These are phyloP conservation scores for Cordyceps cicadae DNA, from an alignment of 2,329 filamentous ascomycete species.

Conservation along the genomic window DNA sequence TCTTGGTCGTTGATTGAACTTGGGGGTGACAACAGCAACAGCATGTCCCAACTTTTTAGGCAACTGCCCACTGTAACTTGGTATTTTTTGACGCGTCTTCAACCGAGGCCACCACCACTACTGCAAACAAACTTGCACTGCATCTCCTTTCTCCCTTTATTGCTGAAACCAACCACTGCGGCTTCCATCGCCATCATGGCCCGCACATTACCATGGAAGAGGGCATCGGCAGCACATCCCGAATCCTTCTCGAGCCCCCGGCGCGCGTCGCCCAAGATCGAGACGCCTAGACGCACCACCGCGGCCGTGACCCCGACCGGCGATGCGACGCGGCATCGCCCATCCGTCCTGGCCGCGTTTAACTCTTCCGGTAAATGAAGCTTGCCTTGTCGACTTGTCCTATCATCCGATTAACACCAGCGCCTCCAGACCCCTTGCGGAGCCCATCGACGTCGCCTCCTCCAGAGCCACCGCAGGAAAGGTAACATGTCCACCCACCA, in stretches of 20 bases:
- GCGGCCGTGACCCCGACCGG: neutral
- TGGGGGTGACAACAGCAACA: neutral
- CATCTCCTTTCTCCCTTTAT: neutral
- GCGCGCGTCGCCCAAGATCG: neutral
- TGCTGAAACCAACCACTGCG: neutral
- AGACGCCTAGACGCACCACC: neutral
- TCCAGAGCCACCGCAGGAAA: slow-evolving; percentile 38
- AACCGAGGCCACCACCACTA: too few relatives aligned
- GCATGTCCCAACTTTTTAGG: neutral
- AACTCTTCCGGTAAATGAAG: slow-evolving; percentile 3
- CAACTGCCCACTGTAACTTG: neutral
- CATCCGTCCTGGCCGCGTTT: neutral
- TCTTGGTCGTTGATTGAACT: neutral
- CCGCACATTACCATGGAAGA: slow-evolving; percentile 44
- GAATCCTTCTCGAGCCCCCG: slow-evolving; percentile 5
- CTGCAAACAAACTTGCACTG: neutral
- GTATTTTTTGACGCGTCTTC: too few relatives aligned
- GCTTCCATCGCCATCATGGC: slow-evolving; percentile 30
- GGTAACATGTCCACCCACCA: slow-evolving; percentile 23
- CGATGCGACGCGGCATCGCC: neutral
- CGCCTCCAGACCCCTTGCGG: slow-evolving; percentile 18
- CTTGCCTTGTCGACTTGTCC: neutral
- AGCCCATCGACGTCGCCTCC: slow-evolving; percentile 45
- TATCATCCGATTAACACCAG: slow-evolving; percentile 12
- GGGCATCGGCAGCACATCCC: slow-evolving; percentile 15